phyloP scores from a whole-genome alignment of 2,329 filamentous ascomycete genomes.

The Hypomyces perniciosus region DNA sequence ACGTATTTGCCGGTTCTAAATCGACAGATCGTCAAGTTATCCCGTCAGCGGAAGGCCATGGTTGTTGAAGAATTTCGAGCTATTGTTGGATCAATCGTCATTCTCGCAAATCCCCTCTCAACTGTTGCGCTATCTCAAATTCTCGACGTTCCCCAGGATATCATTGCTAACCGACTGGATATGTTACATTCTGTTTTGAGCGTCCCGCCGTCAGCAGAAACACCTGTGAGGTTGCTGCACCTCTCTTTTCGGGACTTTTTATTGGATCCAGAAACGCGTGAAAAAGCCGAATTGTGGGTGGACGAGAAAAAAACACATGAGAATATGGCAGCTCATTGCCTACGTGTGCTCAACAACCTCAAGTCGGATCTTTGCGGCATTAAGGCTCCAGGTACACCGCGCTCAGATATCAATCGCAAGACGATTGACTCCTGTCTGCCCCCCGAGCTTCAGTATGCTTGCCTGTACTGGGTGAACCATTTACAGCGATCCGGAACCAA shows the following conservation, averaged over 20 bases:
- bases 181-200: constrained; percentile 27
- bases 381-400: constrained; percentile 19
- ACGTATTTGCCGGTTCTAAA: constrained; percentile 13
- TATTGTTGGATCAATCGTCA: constrained; percentile 22
- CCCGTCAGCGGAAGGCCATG: background rate
- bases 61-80: constrained; percentile 18
- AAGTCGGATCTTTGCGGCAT: constrained; percentile 32
- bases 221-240: constrained; percentile 22
- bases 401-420: constrained; percentile 18
- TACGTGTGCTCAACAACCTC: constrained; percentile 29
- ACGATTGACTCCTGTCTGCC: constrained; percentile 22
- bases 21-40: background rate
- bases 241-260: constrained; percentile 36
- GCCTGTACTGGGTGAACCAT: constrained; percentile 35
- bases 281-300: constrained; percentile 28
- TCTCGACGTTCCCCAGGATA: constrained; percentile 14
- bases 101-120: constrained; percentile 25
- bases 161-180: constrained; percentile 17
- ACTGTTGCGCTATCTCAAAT: constrained; percentile 18
- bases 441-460: constrained; percentile 32
- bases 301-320: constrained; percentile 28
- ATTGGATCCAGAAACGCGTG: constrained; percentile 21
- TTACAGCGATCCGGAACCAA: constrained; percentile 18
- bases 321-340: constrained; percentile 27
- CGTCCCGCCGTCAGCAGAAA: constrained; percentile 18